Conservation (phyloP, 2,329 filamentous ascomycete genomes). For the Zymoseptoria tritici region DNA sequence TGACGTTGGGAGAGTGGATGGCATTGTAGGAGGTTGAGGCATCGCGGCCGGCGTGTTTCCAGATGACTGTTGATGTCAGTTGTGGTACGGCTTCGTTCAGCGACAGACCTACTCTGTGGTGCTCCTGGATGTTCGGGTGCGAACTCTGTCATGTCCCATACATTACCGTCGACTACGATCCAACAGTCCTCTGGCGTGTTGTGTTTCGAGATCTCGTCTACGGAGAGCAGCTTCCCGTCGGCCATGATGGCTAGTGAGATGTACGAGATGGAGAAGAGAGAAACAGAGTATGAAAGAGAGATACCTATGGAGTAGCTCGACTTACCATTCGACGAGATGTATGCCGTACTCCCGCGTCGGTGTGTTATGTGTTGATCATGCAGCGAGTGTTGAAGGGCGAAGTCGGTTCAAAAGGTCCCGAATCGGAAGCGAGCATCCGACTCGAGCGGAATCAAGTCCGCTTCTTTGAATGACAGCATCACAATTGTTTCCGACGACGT, state of each 20-base stretch:
- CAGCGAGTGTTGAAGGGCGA: not conserved
- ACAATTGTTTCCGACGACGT: not conserved
- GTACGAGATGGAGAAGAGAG: not conserved
- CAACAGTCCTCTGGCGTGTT: conserved; percentile 40
- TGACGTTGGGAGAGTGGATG: conserved; percentile 42
- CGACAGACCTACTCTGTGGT: conserved; percentile 37
- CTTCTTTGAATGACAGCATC: not conserved
- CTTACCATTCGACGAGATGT: not conserved
- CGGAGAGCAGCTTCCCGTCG: conserved; percentile 12
- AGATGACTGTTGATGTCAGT: conserved; percentile 34
- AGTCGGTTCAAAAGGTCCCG: not conserved
- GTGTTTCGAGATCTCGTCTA: conserved; percentile 26
- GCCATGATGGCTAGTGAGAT: conserved; percentile 5
- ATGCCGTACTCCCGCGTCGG: not conserved
- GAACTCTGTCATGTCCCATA: conserved; percentile 64
- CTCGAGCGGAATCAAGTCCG: not conserved
- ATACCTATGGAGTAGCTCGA: not conserved
- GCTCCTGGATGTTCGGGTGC: conserved; percentile 55
- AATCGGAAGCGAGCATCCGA: not conserved
- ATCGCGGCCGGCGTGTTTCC: conserved; percentile 47
- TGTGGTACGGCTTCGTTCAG: conserved; percentile 3
- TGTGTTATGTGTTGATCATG: not conserved
- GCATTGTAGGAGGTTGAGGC: conserved; percentile 47
- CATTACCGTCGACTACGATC: conserved; percentile 60
- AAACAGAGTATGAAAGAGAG: not conserved